Evolutionary conservation across 2,329 filamentous ascomycete genomes (phyloP).

Genomic region (Arthrobotrys iridis): DNA sequence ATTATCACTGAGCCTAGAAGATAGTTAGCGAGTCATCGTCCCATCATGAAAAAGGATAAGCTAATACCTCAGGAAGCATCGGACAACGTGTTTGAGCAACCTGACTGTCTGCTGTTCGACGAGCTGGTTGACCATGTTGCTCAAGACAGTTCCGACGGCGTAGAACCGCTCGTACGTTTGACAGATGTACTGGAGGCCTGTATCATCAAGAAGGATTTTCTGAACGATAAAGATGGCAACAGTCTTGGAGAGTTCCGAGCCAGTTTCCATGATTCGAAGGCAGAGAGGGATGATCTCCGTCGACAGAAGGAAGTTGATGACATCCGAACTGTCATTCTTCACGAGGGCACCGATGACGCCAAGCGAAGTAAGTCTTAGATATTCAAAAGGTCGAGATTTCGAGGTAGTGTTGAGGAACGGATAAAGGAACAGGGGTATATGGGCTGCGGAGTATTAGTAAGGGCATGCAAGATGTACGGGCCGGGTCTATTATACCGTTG

Average conservation of each 20-base stretch:
- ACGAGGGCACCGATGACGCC: conserved; percentile 96
- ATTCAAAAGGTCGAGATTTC: conserved; percentile 97
- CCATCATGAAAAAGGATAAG: conserved; percentile 52
- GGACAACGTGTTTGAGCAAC: conserved; percentile 94
- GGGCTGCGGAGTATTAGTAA: conserved; percentile 69
- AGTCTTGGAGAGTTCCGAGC: conserved; percentile 97
- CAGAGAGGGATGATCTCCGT: conserved; percentile 98
- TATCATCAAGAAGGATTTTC: conserved; percentile 96
- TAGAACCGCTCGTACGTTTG: conserved; percentile 99
- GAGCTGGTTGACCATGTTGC: conserved; percentile 97
- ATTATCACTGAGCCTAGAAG: conserved; percentile 86
- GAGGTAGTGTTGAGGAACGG: conserved; percentile 99
- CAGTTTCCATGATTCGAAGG: conserved; percentile 98
- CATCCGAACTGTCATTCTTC: conserved; percentile 98
- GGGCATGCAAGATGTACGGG: not conserved
- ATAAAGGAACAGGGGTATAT: conserved; percentile 97
- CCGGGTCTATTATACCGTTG: conserved; percentile 71
- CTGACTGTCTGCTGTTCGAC: conserved; percentile 97
- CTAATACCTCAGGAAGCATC: conserved; percentile 90
- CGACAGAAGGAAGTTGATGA: conserved; percentile 98
- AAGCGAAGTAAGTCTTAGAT: conserved; percentile 91
- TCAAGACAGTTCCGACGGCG: conserved; percentile 93
- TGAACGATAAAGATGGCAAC: conserved; percentile 99
- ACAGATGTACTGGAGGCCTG: conserved; percentile 96
- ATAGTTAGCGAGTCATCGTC: not conserved